Evolutionary conservation across 352 stramenopile genomes (phyloP), one percentile per base, ranked within the genome.

Genomic region (Pythium insidiosum): DNA sequence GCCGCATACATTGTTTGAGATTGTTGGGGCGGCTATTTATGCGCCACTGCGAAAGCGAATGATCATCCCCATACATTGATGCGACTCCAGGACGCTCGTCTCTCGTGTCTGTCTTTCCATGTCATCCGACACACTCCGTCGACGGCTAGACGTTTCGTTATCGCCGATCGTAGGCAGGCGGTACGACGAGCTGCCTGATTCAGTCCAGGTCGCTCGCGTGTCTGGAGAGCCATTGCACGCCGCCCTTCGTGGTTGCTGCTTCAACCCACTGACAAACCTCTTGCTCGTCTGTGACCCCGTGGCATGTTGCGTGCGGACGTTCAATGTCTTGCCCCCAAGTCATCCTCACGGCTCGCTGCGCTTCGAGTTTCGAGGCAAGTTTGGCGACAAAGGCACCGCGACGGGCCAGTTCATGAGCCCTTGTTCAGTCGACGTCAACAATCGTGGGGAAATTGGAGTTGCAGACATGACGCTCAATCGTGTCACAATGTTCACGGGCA

Each of bases 401-500:
- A 50, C 59, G 16, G 71, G 68, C 19, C 69, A 81, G 26, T 87
- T 87, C 29, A 15, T 66, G 34, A 42, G 50, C 28, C 74, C 71
- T 10, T 56, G 71, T 6, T 69, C 71, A 5, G 59, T 84, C 6
- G 68, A 77, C 25, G 61, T 83, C 7, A 87, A 64, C 13, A 25
- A 60, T 3, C 40, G 66, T 31, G 71, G 68, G 3, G 65, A 84
- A 38, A 67, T 87, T 23, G 73, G 67, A 0, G 64, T 87, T 19
- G 73, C 57, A 5, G 73, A 87, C 22, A 33, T 38, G n/a, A 77
- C 79, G 38, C 39, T 83, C 3, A 71, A 68, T 28, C 61, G 68
- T 5, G 56, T 84, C n/a, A 58, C 76, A 37, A 53, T 81, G 18
- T 87, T 84, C 47, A 70, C 66, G 5, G 63, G 71, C 4, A 68